Base-by-base conservation (phyloP, 345 rosid species). In the Salix koriyanagi region DNA sequence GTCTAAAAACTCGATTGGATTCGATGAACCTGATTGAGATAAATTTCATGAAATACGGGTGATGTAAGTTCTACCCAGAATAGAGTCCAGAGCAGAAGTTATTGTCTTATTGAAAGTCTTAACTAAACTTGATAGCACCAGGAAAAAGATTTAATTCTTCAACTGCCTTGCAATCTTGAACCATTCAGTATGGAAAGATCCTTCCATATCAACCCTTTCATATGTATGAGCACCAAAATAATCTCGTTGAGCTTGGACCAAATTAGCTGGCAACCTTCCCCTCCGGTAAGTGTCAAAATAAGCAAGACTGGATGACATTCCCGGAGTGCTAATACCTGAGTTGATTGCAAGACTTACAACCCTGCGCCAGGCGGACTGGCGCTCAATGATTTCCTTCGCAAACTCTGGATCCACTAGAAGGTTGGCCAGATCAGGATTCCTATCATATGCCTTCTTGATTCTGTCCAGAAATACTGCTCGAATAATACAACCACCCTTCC, bases 401-500 rank as follows among this genome's bases (percentile, higher is more conserved):
- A 96, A 96, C 87, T 96, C 99, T 0, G 99, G 99, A 83, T 96
- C 98, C 1, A 96, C 93, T 15, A 96, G 88, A 73, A 96, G 97
- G 84, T 90, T 96, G 58, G 97, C 91, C 4, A 96, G 92, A 14
- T 91, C 90, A 9, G 94, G 69, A 70, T 96, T 93, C 86, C 98
- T 85, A 69, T 96, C 98, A 67, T 96, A 96, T 37, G 99, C 99
- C 88, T 91, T 83, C 91, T 93, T 93, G 87, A 96, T 96, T 83
- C 99, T 81, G 84, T 96, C 99, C 48, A 96, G 85, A 86, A 96
- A 95, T 54, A 90, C 82, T 11, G 97, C 99, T 73, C 99, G 84
- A 69, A 95, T 95, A 83, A 95, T 95, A 86, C 99, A 93, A 18
- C 97, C 97, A 28, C 99, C 99, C 84, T 95, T 95, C 99, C 99